phyloP scores from a whole-genome alignment of 2,329 filamentous ascomycete genomes.

The Colletotrichum neosansevieriae region DNA sequence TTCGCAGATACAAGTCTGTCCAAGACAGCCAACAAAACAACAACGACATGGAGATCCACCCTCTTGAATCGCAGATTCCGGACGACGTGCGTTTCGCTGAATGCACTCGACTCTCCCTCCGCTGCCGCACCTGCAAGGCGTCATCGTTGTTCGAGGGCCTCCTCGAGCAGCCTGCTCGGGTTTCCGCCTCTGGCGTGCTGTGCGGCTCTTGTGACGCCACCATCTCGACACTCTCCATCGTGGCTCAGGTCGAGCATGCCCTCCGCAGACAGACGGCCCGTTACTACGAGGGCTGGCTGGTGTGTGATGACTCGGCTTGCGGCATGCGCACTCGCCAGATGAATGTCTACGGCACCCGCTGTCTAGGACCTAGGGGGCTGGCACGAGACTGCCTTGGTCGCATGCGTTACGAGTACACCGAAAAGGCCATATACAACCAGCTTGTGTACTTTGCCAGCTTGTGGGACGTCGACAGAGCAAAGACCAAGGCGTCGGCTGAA shows the following conservation, averaged over 20 bases:
- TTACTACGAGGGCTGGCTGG: conserved; percentile 94
- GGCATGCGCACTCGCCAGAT: conserved; percentile 90
- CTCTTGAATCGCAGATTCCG: conserved; percentile 93
- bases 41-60: conserved; percentile 81
- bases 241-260: conserved; percentile 88
- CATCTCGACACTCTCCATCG: conserved; percentile 78
- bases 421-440: conserved; percentile 96
- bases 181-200: conserved; percentile 80
- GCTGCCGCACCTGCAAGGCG: conserved; percentile 84
- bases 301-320: conserved; percentile 91
- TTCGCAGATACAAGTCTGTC: conserved; percentile 78
- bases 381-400: conserved; percentile 86
- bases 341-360: conserved; percentile 91
- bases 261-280: conserved; percentile 81
- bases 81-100: conserved; percentile 91
- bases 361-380: conserved; percentile 87
- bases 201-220: conserved; percentile 75
- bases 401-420: conserved; percentile 89
- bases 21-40: conserved; percentile 60
- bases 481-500: conserved; percentile 56
- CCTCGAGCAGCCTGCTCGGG: conserved; percentile 64
- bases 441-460: conserved; percentile 86
- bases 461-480: conserved; percentile 91
- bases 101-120: conserved; percentile 80
- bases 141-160: conserved; percentile 83